Percentiles rank a stretch among this genome's conserved stretches.
Conservation (phyloP, 73 alveolate species). For the Halteria grandinella region DNA sequence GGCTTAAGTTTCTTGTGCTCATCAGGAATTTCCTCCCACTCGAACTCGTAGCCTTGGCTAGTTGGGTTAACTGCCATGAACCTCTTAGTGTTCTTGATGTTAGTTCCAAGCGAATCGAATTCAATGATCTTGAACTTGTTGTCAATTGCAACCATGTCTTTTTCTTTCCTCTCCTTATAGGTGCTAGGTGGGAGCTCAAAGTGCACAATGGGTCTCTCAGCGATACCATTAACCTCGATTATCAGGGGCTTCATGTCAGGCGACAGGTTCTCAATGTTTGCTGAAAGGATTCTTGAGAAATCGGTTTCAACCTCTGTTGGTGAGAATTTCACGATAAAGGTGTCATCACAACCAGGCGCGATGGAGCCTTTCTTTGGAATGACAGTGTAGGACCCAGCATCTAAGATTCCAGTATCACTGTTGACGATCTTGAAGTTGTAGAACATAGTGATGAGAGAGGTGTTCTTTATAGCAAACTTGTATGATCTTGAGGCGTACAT, state of each 20-base stretch:
- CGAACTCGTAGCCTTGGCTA: slow-evolving; percentile 98
- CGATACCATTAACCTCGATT: slow-evolving; percentile 95
- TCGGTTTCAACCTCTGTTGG: slow-evolving; percentile 96
- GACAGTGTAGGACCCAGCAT: slow-evolving; percentile 94
- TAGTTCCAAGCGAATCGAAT: slow-evolving; percentile 98
- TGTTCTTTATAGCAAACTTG: slow-evolving; percentile 91
- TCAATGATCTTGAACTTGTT: slow-evolving; percentile 87
- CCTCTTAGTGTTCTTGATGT: slow-evolving; percentile 97
- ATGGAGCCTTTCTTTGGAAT: slow-evolving; percentile 94
- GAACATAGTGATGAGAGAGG: slow-evolving; percentile 86
- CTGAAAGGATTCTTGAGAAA: slow-evolving; percentile 89
- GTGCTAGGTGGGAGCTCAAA: slow-evolving; percentile 93
- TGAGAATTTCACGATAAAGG: slow-evolving; percentile 90
- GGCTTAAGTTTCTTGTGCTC: slow-evolving; percentile 74
- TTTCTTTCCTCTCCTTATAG: slow-evolving; percentile 92
- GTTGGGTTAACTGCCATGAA: slow-evolving; percentile 99
- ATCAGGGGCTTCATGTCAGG: slow-evolving; percentile 89
- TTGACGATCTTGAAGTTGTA: slow-evolving; percentile 91
- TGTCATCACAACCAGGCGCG: slow-evolving; percentile 96
- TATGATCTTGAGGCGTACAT: slow-evolving; percentile 96
- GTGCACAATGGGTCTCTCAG: slow-evolving; percentile 97
- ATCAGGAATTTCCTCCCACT: slow-evolving; percentile 95
- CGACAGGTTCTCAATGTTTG: slow-evolving; percentile 89
- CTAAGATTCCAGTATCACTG: slow-evolving; percentile 86
- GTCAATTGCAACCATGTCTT: slow-evolving; percentile 85